Percentiles rank a stretch among this genome's conserved stretches.
phyloP scores from a whole-genome alignment of 805 yeast species.

The Pichia scutulata region DNA sequence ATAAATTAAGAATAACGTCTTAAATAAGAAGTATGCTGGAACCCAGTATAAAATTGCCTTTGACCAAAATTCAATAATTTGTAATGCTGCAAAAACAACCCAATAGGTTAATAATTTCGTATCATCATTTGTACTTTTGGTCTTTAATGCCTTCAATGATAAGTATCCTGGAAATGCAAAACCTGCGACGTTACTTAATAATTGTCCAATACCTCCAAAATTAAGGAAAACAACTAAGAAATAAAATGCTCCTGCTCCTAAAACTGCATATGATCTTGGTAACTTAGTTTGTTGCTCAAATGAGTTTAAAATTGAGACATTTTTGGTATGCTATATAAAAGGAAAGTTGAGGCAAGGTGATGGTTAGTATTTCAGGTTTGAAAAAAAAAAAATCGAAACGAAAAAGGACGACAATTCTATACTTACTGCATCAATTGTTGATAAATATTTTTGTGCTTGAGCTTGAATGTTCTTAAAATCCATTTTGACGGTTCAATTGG shows the following conservation, averaged over 20 bases:
- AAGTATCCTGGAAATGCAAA: constrained; percentile 85
- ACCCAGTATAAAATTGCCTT: constrained; percentile 88
- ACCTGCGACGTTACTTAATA: constrained; percentile 87
- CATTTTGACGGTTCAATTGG: constrained; percentile 11
- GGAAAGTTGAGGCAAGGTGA: neutral
- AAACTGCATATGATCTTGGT: constrained; percentile 82
- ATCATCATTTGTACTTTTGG: constrained; percentile 65
- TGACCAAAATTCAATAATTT: constrained; percentile 93
- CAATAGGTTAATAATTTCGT: constrained; percentile 88
- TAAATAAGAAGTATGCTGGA: constrained; percentile 93
- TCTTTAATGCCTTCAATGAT: constrained; percentile 77
- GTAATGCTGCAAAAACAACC: constrained; percentile 94
- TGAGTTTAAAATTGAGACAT: constrained; percentile 26
- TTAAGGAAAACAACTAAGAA: constrained; percentile 76
- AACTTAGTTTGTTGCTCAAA: constrained; percentile 39
- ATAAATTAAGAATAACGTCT: constrained; percentile 80
- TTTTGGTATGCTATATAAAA: constrained; percentile 20
- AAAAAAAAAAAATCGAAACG: too few species aligned
- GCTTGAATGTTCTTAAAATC: constrained; percentile 24
- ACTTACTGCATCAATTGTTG: constrained; percentile 21
- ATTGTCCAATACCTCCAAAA: constrained; percentile 91
- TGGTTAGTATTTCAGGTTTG: neutral
- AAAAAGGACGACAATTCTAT: neutral
- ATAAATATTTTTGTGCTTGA: constrained; percentile 22
- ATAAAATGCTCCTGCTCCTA: constrained; percentile 59